Evolutionary conservation across 1,284 basidiomycete species (phyloP).

Genomic region (Leccinum pseudoinsigne): DNA sequence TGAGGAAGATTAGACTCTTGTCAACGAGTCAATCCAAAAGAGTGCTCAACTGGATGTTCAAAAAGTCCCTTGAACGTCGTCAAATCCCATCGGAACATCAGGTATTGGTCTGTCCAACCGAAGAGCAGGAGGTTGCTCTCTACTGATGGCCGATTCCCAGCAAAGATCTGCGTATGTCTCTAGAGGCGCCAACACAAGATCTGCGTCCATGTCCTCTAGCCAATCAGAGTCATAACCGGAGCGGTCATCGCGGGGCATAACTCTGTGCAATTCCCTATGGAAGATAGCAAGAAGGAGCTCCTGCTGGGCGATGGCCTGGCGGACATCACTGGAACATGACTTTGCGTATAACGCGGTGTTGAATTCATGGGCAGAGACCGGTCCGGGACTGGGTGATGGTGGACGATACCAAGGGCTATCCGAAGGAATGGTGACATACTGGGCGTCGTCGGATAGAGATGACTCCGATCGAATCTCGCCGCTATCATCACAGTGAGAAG

Average conservation of each 20-base stretch:
- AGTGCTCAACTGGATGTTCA: constrained; percentile 14
- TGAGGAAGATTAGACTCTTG: constrained; percentile 2
- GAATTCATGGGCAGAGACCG: constrained; percentile 23
- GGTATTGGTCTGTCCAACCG: constrained; percentile 16
- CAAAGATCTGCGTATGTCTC: constrained; percentile 32
- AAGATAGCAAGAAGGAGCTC: constrained; percentile 33
- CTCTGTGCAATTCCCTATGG: constrained; percentile 28
- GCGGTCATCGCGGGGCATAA: constrained; percentile 15
- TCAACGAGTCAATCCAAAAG: background rate
- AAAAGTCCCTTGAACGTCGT: constrained; percentile 20
- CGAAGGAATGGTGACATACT: constrained; percentile 31
- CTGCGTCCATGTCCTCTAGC: constrained; percentile 29
- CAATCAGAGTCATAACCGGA: constrained; percentile 25
- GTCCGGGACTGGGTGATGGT: constrained; percentile 20
- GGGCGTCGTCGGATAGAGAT: constrained; percentile 22
- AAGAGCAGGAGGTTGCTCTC: constrained; percentile 13
- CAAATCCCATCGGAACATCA: constrained; percentile 32
- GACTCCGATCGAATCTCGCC: constrained; percentile 24
- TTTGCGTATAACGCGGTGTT: constrained; percentile 18
- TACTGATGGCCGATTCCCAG: constrained; percentile 27
- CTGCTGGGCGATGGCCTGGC: constrained; percentile 33
- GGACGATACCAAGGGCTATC: constrained; percentile 35
- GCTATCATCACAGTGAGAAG: constrained; percentile 19
- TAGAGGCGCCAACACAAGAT: constrained; percentile 29
- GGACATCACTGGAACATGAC: constrained; percentile 34